Conservation (phyloP, 805 yeast genomes). For the Ogataea paraovalis region DNA sequence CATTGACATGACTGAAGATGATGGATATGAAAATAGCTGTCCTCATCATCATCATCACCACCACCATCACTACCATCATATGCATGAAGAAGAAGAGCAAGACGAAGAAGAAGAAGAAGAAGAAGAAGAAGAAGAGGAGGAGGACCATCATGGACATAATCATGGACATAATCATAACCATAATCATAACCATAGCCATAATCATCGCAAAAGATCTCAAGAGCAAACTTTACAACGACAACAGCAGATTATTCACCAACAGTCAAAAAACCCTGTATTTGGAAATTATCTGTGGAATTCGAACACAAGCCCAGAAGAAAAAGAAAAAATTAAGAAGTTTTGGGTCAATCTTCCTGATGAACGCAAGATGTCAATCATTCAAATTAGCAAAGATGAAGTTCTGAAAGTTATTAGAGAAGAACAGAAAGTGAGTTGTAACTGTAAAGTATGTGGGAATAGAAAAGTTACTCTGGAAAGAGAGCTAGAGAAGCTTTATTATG, state of each 20-base stretch:
- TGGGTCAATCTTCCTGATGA: conserved; percentile 67
- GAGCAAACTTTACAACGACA: conserved; percentile 14
- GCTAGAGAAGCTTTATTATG: conserved; percentile 67
- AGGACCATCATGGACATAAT: conserved; percentile 9
- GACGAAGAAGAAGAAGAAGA: too few relatives aligned
- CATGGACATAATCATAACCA: conserved; percentile 13
- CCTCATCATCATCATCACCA: conserved; percentile 12
- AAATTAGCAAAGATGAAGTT: conserved; percentile 66
- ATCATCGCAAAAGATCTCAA: conserved; percentile 2
- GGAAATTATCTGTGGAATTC: conserved; percentile 27
- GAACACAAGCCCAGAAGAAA: conserved; percentile 45
- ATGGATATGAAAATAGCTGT: conserved; percentile 8
- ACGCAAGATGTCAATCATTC: conserved; percentile 57
- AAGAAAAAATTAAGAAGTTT: conserved; percentile 46
- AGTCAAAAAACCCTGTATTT: conserved; percentile 15
- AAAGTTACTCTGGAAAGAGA: conserved; percentile 70
- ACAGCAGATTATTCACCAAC: conserved; percentile 17
- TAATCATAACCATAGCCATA: conserved; percentile 14
- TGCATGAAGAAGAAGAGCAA: conserved; percentile 3
- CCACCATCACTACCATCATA: conserved; percentile 1
- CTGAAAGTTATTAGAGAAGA: conserved; percentile 59
- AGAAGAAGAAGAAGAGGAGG: conserved; percentile 7
- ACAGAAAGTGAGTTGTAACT: conserved; percentile 58
- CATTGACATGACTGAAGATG: conserved; percentile 7
- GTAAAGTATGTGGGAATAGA: conserved; percentile 75